Conservation (phyloP, 805 yeast genomes). For the Ogataea polymorpha region DNA sequence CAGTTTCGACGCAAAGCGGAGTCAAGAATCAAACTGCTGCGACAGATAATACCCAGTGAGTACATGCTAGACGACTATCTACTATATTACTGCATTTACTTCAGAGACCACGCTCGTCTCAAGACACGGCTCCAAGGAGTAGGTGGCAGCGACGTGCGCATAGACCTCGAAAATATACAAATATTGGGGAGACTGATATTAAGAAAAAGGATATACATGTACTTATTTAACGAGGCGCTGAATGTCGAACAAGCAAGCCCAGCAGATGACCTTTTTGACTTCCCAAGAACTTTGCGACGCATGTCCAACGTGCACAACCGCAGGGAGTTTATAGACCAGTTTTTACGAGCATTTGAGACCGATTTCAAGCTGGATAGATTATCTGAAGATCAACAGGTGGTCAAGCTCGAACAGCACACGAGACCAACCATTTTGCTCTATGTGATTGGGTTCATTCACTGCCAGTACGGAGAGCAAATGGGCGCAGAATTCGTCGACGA, state of each 20-base stretch:
- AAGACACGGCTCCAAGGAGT: constrained; percentile 13
- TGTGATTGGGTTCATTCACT: constrained; percentile 27
- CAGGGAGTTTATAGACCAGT: constrained; percentile 24
- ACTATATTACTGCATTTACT: constrained; percentile 24
- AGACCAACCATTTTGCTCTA: constrained; percentile 23
- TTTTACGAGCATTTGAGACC: constrained; percentile 13
- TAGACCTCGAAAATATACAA: constrained; percentile 8
- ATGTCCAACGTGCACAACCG: constrained; percentile 9
- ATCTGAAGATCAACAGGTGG: constrained; percentile 1
- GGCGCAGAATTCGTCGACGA: constrained; percentile 25
- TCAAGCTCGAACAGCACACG: constrained; percentile 19
- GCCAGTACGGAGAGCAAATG: constrained; percentile 21
- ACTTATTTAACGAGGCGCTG: constrained; percentile 3
- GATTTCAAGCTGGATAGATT: constrained; percentile 9
- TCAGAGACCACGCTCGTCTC: constrained; percentile 6
- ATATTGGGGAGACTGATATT: constrained; percentile 11
- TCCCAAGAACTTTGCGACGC: not conserved
- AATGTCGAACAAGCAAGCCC: constrained; percentile 1
- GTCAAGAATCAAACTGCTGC: constrained; percentile 22
- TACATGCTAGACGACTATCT: constrained; percentile 20
- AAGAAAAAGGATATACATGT: constrained; percentile 5
- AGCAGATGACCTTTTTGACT: constrained; percentile 7
- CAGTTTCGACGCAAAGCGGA: constrained; percentile 23
- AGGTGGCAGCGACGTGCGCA: constrained; percentile 4
- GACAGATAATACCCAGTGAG: constrained; percentile 23